These are phyloP conservation scores for Globisporangium cylindrosporum DNA, from an alignment of 352 stramenopile species.

Conservation along the genomic window DNA sequence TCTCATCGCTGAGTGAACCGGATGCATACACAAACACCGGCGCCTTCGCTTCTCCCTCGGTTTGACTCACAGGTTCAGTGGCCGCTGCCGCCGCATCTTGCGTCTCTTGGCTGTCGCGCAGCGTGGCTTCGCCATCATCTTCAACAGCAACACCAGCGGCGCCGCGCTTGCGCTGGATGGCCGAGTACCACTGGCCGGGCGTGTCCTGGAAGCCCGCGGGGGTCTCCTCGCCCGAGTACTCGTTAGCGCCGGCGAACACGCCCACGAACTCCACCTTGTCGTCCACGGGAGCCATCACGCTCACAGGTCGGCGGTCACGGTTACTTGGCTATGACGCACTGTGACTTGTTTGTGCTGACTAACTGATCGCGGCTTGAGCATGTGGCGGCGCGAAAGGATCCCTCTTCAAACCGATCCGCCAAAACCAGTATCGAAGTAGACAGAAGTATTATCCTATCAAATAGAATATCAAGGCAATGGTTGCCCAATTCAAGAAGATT, in stretches of 20 bases:
- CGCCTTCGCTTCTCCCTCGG: not conserved
- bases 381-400: not conserved
- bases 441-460: not conserved
- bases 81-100: constrained; percentile 20
- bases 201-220: constrained; percentile 63
- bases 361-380: not conserved
- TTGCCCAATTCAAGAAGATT: not conserved
- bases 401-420: constrained; percentile 5
- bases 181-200: constrained; percentile 32
- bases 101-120: constrained; percentile 40
- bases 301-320: not conserved
- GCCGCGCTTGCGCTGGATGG: constrained; percentile 36
- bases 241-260: constrained; percentile 30
- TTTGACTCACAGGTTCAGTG: constrained; percentile 25
- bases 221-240: constrained; percentile 50
- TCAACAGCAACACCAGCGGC: constrained; percentile 23
- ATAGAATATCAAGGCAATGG: not conserved
- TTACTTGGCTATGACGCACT: constrained; percentile 1
- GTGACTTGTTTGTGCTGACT: not conserved
- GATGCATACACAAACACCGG: constrained; percentile 49
- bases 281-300: constrained; percentile 1
- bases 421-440: not conserved
- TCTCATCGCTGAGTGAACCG: constrained; percentile 19
- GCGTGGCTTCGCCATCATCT: constrained; percentile 42
- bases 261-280: constrained; percentile 25